Evolutionary conservation across 192 early-diverging fungal species (phyloP).

Genomic region (Backusella circina): DNA sequence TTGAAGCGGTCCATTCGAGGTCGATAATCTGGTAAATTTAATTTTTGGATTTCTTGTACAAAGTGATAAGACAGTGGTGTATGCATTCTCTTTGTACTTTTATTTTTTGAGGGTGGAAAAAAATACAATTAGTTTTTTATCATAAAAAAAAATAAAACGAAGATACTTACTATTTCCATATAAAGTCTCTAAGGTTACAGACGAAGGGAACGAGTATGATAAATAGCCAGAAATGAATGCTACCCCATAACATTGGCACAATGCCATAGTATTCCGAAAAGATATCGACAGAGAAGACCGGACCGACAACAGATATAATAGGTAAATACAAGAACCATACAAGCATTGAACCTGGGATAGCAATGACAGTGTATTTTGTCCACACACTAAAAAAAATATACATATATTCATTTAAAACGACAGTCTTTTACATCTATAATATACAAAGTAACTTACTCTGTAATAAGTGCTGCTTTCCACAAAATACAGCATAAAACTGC

Average conservation of each 20-base stretch:
- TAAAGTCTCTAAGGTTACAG: constrained; percentile 84
- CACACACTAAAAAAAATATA: constrained; percentile 57
- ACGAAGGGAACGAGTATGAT: constrained; percentile 83
- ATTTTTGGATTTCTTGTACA: constrained; percentile 98
- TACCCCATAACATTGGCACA: constrained; percentile 58
- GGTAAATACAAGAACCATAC: constrained; percentile 90
- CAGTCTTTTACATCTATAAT: not conserved
- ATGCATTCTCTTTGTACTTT: constrained; percentile 67
- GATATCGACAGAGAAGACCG: constrained; percentile 57
- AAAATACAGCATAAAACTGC: constrained; percentile 85
- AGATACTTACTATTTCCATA: constrained; percentile 93
- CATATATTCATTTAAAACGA: not conserved
- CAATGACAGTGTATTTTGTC: constrained; percentile 93
- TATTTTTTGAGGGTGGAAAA: constrained; percentile 4
- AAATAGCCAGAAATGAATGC: constrained; percentile 81
- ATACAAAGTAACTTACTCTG: constrained; percentile 52
- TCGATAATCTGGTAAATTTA: constrained; percentile 97
- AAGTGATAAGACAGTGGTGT: constrained; percentile 86
- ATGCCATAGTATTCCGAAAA: constrained; percentile 79
- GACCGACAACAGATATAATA: constrained; percentile 65
- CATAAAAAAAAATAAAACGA: not conserved
- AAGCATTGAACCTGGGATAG: constrained; percentile 84
- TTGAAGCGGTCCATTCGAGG: constrained; percentile 98
- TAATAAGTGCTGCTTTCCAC: constrained; percentile 87
- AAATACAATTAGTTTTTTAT: not conserved